These are phyloP conservation scores for Furcasterigmium furcatum DNA, from an alignment of 2,329 filamentous ascomycete genomes.

Conservation along the genomic window DNA sequence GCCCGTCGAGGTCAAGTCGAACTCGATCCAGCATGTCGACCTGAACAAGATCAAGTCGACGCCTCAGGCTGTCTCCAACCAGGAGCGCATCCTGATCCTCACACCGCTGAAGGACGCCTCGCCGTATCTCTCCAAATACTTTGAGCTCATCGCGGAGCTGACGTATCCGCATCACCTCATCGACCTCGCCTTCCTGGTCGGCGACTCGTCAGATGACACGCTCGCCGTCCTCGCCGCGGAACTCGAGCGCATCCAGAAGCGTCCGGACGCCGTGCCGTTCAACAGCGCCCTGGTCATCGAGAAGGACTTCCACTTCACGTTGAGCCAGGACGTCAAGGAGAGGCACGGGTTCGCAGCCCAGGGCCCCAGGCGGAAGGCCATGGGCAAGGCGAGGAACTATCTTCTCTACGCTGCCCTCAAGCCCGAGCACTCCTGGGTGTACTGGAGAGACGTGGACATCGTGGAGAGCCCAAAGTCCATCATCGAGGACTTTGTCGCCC, in stretches of 20 bases:
- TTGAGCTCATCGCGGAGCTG: constrained; percentile 84
- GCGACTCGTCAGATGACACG: constrained; percentile 89
- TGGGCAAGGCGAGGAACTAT: constrained; percentile 91
- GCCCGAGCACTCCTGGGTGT: constrained; percentile 96
- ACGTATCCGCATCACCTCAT: constrained; percentile 95
- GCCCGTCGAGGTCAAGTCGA: constrained; percentile 78
- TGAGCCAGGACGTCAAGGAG: constrained; percentile 78
- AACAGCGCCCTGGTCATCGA: constrained; percentile 79
- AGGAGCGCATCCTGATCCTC: constrained; percentile 85
- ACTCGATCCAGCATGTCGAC: constrained; percentile 74
- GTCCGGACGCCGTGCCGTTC: constrained; percentile 78
- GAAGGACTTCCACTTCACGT: constrained; percentile 79
- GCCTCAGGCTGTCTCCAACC: constrained; percentile 70
- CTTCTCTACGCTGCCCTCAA: constrained; percentile 80
- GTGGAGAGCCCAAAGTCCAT: constrained; percentile 84
- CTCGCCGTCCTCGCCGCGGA: constrained; percentile 82
- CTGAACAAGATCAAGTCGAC: constrained; percentile 85
- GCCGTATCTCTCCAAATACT: constrained; percentile 79
- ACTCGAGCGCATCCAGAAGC: constrained; percentile 81
- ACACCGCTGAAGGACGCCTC: constrained; percentile 91
- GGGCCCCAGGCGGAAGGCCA: constrained; percentile 82
- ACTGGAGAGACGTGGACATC: constrained; percentile 98
- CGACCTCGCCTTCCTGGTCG: constrained; percentile 90
- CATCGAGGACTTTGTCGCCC: constrained; percentile 91
- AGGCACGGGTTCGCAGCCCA: constrained; percentile 86